Base-by-base conservation (phyloP, 2,329 filamentous ascomycete genomes). In the Mycogone perniciosa region DNA sequence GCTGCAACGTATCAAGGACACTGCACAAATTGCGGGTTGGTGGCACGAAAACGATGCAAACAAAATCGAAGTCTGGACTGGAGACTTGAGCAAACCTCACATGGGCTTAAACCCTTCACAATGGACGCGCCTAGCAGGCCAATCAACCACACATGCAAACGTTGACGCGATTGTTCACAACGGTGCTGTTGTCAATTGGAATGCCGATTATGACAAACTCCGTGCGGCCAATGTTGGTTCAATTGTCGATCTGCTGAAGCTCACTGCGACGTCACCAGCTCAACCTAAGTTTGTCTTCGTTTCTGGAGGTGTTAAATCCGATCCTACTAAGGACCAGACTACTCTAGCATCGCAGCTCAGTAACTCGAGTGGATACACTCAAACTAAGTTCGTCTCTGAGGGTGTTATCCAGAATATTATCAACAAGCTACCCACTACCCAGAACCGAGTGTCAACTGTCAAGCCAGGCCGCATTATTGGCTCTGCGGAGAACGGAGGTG, bases 131-230 rank as follows among this genome's bases (percentile, higher is more conserved):
- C 38, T 52, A 20, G 20, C 31, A 11, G 50, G 50, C 30, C 34
- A 4, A n/a, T 52, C 45, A 11, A 44, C 11, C 9, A 33, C 26
- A 11, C 35, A 44, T 6, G 31, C 26, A n/a, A 44, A 43, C 13
- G 27, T 52, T 31, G 87, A 95, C 62, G 77, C 83, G 1, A 74
- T 89, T 6, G 79, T 89, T 34, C 86, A 96, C 72, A 96, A 96
- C 62, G 91, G 89, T 40, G 88, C 89, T 10, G 73, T 76, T 35
- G 83, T 88, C 6, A 85, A 95, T 63, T 95, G 89, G 89, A 82
- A 95, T 37, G 77, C 83, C 58, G 82, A 80, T 7, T 96, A 95
- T 67, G 77, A 82, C 7, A 80, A 81, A 38, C 76, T 96, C 56
- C 81, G 79, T 60, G 74, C 80, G 0, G 76, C 86, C 43, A 96